Evolutionary conservation across 768 basidiomycete genomes (phyloP), one percentile per base, ranked within the genome.

Genomic region (Suillus alpinus): DNA sequence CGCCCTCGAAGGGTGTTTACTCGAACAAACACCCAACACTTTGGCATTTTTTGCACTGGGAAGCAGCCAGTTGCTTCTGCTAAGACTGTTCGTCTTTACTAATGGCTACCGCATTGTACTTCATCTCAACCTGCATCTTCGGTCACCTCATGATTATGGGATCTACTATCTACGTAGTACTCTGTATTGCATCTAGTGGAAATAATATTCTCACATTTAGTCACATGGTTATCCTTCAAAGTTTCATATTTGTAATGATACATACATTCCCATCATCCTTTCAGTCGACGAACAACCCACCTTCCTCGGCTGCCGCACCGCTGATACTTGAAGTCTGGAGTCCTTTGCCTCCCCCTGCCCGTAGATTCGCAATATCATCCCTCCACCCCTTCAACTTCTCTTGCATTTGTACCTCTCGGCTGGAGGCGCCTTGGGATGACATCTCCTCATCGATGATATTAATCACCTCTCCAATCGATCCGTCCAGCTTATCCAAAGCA

Each of bases 371-470:
- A 29, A 82, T 60, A 58, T 81, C 81, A 29, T 74, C 67, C 62
- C 76, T 75, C 80, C 82, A 83, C 0, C 62, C 67, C 56, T 67
- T 67, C 60, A 82, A 78, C 60, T 79, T 82, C 12, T 68, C 65
- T 40, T 82, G 57, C 50, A 80, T 64, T 3, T 62, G 66, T 49
- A 75, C 73, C 52, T 72, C 75, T 56, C 73, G 69, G 14, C 66
- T 67, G 7, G 77, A 75, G 13, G 70, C 66, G 47, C 76, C 77
- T 26, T 73, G 71, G 4, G 74, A 70, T 20, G 58, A 65, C 61
- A 77, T 75, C 65, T 85, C 81, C 34, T 73, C 71, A 66, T 81
- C 76, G 12, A 85, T 70, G 26, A 79, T 75, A 1, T 67, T 60
- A 44, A 83, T 81, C 43, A 81, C 71, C 18, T 82, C 77, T 12